Percentiles rank a stretch among this genome's conserved stretches.
Evolutionary conservation across 1,139 yeast species (phyloP).

Genomic region (Saccharomyces hybrid): DNA sequence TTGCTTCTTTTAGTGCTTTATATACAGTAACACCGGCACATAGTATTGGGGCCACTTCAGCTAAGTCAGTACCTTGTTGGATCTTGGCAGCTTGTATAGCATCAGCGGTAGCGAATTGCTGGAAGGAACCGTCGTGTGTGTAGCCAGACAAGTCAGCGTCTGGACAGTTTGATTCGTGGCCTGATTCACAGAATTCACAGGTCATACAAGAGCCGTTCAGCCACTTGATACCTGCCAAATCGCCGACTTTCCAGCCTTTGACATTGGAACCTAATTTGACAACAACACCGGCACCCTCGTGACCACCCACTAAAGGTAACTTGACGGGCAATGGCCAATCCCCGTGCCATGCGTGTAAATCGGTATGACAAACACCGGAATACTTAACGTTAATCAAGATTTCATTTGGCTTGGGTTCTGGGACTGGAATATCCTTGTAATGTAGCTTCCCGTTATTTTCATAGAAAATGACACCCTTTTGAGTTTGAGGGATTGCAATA

Average conservation of each 20-base stretch:
- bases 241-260: conserved; percentile 60
- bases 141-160: conserved; percentile 65
- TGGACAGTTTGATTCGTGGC: conserved; percentile 61
- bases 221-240: conserved; percentile 70
- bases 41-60: conserved; percentile 60
- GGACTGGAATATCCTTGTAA: conserved; percentile 54
- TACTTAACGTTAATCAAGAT: conserved; percentile 52
- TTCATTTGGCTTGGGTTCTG: conserved; percentile 54
- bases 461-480: conserved; percentile 46
- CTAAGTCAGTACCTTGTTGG: conserved; percentile 59
- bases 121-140: conserved; percentile 76
- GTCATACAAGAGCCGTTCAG: conserved; percentile 62
- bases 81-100: conserved; percentile 68
- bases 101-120: conserved; percentile 73
- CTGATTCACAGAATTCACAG: conserved; percentile 60
- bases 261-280: conserved; percentile 64
- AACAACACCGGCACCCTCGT: conserved; percentile 77
- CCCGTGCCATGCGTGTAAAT: conserved; percentile 64
- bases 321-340: conserved; percentile 58
- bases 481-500: conserved; percentile 37
- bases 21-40: conserved; percentile 80
- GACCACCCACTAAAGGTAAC: conserved; percentile 66
- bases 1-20: conserved; percentile 68
- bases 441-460: conserved; percentile 42
- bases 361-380: conserved; percentile 67